Percentiles rank a stretch among this genome's conserved stretches.
phyloP scores from a whole-genome alignment of 176 grass and related monocot species.

The Oryza meridionalis region DNA sequence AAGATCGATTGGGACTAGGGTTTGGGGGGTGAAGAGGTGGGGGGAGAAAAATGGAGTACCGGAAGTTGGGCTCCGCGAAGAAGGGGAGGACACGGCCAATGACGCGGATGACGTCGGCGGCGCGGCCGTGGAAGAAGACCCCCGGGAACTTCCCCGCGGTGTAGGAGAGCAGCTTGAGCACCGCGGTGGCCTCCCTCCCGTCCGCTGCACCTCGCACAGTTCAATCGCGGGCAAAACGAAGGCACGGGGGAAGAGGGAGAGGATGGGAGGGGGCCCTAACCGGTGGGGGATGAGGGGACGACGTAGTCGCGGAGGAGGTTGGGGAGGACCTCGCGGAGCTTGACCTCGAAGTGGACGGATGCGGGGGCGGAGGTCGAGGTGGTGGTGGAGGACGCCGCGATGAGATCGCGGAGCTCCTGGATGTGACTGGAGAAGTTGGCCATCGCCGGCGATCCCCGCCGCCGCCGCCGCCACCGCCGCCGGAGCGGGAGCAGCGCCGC shows the following conservation, averaged over 20 bases:
- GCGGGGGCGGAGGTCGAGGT: conserved; percentile 24
- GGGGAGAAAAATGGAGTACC: conserved; percentile 30
- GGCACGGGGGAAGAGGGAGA: background rate
- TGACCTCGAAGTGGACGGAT: conserved; percentile 67
- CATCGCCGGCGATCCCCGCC: conserved; percentile 37
- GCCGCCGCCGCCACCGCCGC: background rate
- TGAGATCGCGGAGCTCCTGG: conserved; percentile 74
- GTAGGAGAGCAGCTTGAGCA: conserved; percentile 76
- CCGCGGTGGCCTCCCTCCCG: conserved; percentile 69
- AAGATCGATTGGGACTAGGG: conserved; percentile 28
- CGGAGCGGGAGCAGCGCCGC: too few relatives aligned
- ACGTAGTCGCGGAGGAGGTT: conserved; percentile 87
- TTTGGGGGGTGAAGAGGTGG: background rate
- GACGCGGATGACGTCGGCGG: conserved; percentile 72
- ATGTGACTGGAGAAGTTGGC: conserved; percentile 62
- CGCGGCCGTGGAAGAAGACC: conserved; percentile 79
- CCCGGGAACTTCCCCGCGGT: conserved; percentile 78
- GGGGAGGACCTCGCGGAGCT: conserved; percentile 76
- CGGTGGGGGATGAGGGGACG: conserved; percentile 52
- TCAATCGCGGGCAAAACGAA: background rate
- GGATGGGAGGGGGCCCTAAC: background rate
- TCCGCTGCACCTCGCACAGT: conserved; percentile 44
- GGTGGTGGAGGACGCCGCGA: conserved; percentile 55
- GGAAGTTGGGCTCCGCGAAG: conserved; percentile 72
- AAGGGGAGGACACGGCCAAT: conserved; percentile 83